Conservation (phyloP, 805 yeast species). For the Teunomyces atbi region DNA sequence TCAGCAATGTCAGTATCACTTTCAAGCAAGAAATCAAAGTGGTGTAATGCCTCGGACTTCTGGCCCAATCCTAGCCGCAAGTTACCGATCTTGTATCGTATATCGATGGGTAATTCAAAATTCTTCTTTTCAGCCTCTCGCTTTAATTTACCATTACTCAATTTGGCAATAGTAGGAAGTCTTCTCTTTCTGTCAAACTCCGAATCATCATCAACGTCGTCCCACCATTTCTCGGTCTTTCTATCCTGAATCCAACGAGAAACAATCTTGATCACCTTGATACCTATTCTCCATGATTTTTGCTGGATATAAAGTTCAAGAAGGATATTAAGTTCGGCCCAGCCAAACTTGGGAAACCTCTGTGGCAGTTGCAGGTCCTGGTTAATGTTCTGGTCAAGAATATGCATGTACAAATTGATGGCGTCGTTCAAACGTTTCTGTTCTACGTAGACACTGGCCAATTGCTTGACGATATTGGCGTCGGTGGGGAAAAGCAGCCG, state of each 20-base stretch:
- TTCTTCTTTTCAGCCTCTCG: conserved; percentile 16
- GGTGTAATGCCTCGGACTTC: conserved; percentile 67
- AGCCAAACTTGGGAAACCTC: conserved; percentile 59
- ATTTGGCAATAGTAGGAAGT: conserved; percentile 27
- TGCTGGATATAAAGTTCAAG: conserved; percentile 75
- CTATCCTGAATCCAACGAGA: conserved; percentile 84
- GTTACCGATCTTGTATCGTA: conserved; percentile 75
- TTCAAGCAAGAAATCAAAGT: conserved; percentile 58
- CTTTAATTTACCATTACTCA: conserved; percentile 19
- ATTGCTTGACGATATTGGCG: conserved; percentile 56
- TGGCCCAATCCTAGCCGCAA: conserved; percentile 66
- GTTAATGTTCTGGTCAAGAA: conserved; percentile 58
- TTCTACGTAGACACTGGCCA: conserved; percentile 50
- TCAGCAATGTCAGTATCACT: conserved; percentile 68
- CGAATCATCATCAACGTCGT: conserved; percentile 60
- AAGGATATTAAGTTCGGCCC: conserved; percentile 85
- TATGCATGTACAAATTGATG: conserved; percentile 61
- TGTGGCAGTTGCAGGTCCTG: conserved; percentile 9
- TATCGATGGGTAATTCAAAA: conserved; percentile 75
- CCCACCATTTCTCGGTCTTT: conserved; percentile 65
- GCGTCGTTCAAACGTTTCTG: conserved; percentile 71
- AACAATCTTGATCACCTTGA: conserved; percentile 62
- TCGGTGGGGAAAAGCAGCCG: conserved; percentile 56
- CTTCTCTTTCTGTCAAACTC: conserved; percentile 83
- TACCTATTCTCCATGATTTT: conserved; percentile 61